A percentile compares a stretch with the other conserved stretches of the same genome.
These are phyloP conservation scores for Penicillium sp. DNA, from an alignment of 2,329 filamentous ascomycete genomes.

Conservation along the genomic window DNA sequence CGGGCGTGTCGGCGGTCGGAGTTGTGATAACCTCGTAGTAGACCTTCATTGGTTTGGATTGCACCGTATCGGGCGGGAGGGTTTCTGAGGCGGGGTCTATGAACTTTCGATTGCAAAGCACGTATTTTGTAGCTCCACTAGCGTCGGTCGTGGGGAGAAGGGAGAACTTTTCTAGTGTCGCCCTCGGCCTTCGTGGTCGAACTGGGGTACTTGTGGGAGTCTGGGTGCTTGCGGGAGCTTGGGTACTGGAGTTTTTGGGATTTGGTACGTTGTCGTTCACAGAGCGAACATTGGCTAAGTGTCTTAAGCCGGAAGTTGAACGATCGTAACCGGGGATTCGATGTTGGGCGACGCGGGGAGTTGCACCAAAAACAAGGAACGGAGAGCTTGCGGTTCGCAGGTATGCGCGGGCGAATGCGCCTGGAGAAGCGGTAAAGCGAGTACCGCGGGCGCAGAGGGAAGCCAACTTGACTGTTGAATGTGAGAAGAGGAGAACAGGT, in stretches of 20 bases:
- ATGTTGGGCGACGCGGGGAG: slow-evolving; percentile 1
- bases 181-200: background rate
- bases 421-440: slow-evolving; percentile 29
- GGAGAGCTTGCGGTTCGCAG: slow-evolving; percentile 6
- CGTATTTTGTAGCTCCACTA: slow-evolving; percentile 12
- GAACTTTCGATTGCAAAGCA: slow-evolving; percentile 24
- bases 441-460: slow-evolving; percentile 31
- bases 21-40: slow-evolving; percentile 74
- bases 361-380: background rate
- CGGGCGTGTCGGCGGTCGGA: slow-evolving; percentile 84
- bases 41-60: slow-evolving; percentile 62
- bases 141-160: slow-evolving; percentile 8
- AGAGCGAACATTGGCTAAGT: background rate
- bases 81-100: slow-evolving; percentile 14
- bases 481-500: background rate
- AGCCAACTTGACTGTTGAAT: slow-evolving; percentile 37
- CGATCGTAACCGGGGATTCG: background rate
- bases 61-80: background rate
- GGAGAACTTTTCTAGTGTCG: background rate
- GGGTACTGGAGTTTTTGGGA: no score
- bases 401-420: slow-evolving; percentile 21
- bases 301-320: background rate
- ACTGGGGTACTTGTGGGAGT: background rate
- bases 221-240: background rate
- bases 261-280: background rate